These are phyloP conservation scores for Cladophialophora carrionii DNA, from an alignment of 2,329 filamentous ascomycete genomes.

Conservation along the genomic window DNA sequence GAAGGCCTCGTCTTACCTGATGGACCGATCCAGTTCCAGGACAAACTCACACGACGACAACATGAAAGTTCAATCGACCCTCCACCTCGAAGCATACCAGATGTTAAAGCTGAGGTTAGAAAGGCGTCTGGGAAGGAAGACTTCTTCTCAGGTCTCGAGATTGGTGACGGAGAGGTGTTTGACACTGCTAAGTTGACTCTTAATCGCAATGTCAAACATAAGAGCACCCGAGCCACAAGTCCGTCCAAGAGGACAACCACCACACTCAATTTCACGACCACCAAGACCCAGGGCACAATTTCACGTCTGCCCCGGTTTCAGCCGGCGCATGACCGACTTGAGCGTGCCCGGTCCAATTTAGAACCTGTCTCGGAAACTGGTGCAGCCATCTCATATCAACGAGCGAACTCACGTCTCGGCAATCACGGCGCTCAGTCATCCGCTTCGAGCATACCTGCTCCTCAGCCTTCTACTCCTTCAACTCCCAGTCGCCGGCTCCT, in stretches of 20 bases:
- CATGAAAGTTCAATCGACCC: slow-evolving; percentile 50
- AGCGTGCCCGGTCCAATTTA: slow-evolving; percentile 73
- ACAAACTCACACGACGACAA: slow-evolving; percentile 74
- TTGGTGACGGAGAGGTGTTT: slow-evolving; percentile 81
- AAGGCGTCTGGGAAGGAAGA: slow-evolving; percentile 62
- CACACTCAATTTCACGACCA: slow-evolving; percentile 89
- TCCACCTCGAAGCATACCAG: slow-evolving; percentile 41
- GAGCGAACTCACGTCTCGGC: slow-evolving; percentile 68
- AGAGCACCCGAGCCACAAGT: slow-evolving; percentile 69
- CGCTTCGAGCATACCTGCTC: slow-evolving; percentile 61
- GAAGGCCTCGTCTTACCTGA: slow-evolving; percentile 84
- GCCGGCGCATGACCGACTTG: slow-evolving; percentile 59
- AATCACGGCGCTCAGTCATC: slow-evolving; percentile 70
- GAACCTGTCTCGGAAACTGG: slow-evolving; percentile 92
- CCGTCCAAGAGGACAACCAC: slow-evolving; percentile 68
- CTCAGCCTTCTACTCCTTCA: slow-evolving; percentile 62
- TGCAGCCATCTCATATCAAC: slow-evolving; percentile 67
- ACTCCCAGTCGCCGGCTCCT: slow-evolving; percentile 66
- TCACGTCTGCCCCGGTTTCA: slow-evolving; percentile 79
- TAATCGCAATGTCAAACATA: slow-evolving; percentile 90
- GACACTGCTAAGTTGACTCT: slow-evolving; percentile 78
- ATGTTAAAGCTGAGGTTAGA: slow-evolving; percentile 42
- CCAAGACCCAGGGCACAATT: slow-evolving; percentile 56
- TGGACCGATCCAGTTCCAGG: slow-evolving; percentile 80
- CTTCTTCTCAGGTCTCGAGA: slow-evolving; percentile 82